phyloP scores from a whole-genome alignment of 257 asterid species.

The Nicotiana benthamiana region DNA sequence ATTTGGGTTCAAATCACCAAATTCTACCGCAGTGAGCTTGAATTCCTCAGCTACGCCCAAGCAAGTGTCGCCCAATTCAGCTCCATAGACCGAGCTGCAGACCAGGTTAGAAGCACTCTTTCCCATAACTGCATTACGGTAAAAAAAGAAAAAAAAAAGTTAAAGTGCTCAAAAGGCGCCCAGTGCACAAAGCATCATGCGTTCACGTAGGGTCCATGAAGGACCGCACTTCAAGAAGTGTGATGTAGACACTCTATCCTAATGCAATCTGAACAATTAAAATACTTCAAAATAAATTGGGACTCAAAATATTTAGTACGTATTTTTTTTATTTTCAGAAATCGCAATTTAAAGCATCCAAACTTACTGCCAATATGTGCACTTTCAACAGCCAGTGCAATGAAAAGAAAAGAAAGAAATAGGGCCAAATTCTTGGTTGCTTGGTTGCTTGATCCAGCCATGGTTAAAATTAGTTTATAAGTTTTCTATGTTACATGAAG shows the following conservation, averaged over 20 bases:
- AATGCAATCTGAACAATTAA: no score
- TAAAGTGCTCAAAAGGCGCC: no score
- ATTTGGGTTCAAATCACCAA: conserved; percentile 17
- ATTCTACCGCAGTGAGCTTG: background rate
- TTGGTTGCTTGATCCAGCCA: background rate
- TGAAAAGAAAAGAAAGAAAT: background rate
- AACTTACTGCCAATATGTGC: background rate
- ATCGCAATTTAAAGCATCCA: background rate
- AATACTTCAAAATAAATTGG: no score
- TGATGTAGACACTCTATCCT: no score
- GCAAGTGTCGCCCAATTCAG: background rate
- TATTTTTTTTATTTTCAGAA: background rate
- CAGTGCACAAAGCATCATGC: no score
- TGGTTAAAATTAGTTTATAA: background rate
- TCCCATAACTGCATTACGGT: background rate
- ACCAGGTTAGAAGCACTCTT: background rate
- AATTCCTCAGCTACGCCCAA: background rate
- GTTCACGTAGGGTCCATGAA: no score
- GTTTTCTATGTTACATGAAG: background rate
- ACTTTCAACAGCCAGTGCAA: background rate
- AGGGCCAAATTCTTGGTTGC: background rate
- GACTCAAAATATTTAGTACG: no score
- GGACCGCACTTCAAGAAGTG: no score
- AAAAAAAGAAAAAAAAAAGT: background rate
- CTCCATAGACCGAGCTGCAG: background rate